These are phyloP conservation scores for Dorcoceras hygrometricum DNA, from an alignment of 257 asterid species.

Conservation along the genomic window DNA sequence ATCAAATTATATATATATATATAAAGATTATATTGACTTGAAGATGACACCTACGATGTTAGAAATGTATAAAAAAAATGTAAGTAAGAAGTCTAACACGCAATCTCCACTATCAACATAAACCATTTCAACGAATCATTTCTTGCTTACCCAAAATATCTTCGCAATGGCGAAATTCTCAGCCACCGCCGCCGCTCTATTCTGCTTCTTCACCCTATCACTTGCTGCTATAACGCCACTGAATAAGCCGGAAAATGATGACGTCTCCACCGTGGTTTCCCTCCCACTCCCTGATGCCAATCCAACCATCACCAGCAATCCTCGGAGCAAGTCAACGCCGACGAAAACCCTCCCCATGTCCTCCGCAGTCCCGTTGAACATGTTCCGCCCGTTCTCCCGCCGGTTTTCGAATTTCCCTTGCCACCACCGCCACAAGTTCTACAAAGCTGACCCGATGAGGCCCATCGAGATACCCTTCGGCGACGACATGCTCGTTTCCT, in stretches of 20 bases:
- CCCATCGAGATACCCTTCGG: conserved; percentile 36
- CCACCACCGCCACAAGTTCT: conserved; percentile 29
- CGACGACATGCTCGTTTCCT: conserved; percentile 39
- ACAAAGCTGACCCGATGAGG: conserved; percentile 26
- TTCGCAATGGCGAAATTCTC: conserved; percentile 47
- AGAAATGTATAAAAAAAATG: too few relatives aligned
- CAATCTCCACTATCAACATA: background rate
- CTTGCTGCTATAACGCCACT: conserved; percentile 38
- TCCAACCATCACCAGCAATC: conserved; percentile 17
- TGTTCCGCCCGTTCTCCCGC: conserved; percentile 45
- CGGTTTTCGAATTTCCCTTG: conserved; percentile 38
- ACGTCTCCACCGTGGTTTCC: conserved; percentile 23
- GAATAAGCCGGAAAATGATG: conserved; percentile 30
- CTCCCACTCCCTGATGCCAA: conserved; percentile 25
- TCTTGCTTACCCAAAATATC: background rate
- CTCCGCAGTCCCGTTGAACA: conserved; percentile 29
- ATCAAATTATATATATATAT: too few relatives aligned
- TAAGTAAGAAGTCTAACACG: too few relatives aligned
- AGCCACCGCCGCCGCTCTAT: conserved; percentile 31
- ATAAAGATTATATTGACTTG: too few relatives aligned
- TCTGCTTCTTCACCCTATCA: conserved; percentile 45
- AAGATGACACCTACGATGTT: too few relatives aligned
- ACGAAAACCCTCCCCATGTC: conserved; percentile 13
- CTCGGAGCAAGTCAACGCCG: conserved; percentile 28
- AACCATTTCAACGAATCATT: too few relatives aligned